Conservation (phyloP, 2,329 filamentous ascomycete genomes). For the Myriosclerotinia curreyana region DNA sequence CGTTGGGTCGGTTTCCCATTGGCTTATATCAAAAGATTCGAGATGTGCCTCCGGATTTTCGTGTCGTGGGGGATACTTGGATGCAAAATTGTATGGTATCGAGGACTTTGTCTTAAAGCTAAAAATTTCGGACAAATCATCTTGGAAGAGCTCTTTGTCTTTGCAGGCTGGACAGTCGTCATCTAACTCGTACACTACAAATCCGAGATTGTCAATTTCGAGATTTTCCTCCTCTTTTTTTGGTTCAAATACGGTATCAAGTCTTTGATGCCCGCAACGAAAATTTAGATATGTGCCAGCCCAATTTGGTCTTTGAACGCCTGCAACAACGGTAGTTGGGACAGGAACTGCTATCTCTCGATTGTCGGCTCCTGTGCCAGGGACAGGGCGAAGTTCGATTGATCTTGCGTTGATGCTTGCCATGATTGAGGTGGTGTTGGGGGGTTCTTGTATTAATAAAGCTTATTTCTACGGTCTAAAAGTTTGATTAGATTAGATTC, state of each 20-base stretch:
- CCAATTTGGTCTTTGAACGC: too few relatives aligned
- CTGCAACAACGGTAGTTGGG: constrained; percentile 25
- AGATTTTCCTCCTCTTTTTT: background rate
- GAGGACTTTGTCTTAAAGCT: background rate
- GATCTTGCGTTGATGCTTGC: constrained; percentile 14
- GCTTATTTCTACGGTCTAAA: background rate
- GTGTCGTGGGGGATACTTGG: too few relatives aligned
- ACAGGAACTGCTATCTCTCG: constrained; percentile 54
- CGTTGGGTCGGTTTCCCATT: too few relatives aligned
- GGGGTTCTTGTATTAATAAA: background rate
- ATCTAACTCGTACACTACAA: background rate
- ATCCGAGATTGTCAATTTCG: background rate
- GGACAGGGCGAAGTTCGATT: constrained; percentile 53
- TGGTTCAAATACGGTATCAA: background rate
- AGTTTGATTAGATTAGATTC: background rate
- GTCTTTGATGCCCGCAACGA: background rate
- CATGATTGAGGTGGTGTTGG: background rate
- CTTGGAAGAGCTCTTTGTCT: background rate
- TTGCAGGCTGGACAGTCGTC: background rate
- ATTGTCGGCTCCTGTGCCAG: constrained; percentile 55
- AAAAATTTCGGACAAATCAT: background rate
- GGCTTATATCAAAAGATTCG: too few relatives aligned
- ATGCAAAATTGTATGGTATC: too few relatives aligned
- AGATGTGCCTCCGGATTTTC: too few relatives aligned
- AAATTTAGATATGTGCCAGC: background rate